phyloP scores from a whole-genome alignment of 306 rosid species.

The Ormosia emarginata region DNA sequence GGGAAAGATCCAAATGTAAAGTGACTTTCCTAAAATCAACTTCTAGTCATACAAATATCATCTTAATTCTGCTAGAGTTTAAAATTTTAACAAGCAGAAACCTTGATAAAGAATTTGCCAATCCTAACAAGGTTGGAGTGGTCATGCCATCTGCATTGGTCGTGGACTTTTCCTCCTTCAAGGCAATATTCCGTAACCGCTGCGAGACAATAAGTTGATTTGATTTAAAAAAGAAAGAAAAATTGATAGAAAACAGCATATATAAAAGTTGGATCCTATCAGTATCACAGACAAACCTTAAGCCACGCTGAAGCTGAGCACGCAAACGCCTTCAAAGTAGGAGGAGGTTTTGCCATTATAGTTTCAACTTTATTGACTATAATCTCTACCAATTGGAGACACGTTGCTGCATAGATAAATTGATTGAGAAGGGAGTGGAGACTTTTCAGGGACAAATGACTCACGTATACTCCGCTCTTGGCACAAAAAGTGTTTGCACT shows the following conservation, averaged over 20 bases:
- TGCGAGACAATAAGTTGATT: slow-evolving; percentile 27
- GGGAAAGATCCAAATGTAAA: background rate
- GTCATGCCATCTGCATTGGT: slow-evolving; percentile 34
- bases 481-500: slow-evolving; percentile 39
- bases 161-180: slow-evolving; percentile 64
- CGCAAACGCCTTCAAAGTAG: slow-evolving; percentile 73
- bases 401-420: slow-evolving; percentile 72
- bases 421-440: slow-evolving; percentile 62
- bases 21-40: background rate
- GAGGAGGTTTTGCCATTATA: slow-evolving; percentile 42
- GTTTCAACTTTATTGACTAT: slow-evolving; percentile 43
- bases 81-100: slow-evolving; percentile 19
- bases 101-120: slow-evolving; percentile 86
- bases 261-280: background rate
- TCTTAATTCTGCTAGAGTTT: background rate
- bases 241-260: background rate
- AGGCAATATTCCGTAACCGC: slow-evolving; percentile 68
- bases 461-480: slow-evolving; percentile 56
- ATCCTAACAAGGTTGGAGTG: slow-evolving; percentile 75
- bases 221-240: background rate
- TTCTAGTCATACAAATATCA: background rate
- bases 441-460: slow-evolving; percentile 70
- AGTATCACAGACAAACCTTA: slow-evolving; percentile 39
- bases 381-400: slow-evolving; percentile 62
- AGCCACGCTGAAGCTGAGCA: slow-evolving; percentile 75